Evolutionary conservation across 345 rosid genomes (phyloP).

Genomic region (Boechera retrofracta): DNA sequence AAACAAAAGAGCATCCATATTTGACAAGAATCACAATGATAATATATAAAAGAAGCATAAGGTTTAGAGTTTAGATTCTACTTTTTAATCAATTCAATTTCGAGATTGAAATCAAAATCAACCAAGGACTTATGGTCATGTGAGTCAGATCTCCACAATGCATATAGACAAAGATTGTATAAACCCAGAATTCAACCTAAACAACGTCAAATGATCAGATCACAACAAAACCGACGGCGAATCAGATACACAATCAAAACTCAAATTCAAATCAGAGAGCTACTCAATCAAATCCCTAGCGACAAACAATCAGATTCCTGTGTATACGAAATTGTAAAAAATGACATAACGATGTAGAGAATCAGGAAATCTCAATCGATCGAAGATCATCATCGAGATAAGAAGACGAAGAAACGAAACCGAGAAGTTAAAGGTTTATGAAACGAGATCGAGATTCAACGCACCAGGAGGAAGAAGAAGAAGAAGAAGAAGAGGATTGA

Average conservation of each 20-base stretch:
- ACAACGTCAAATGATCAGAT: conserved; percentile 27
- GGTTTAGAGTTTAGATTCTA: conserved; percentile 6
- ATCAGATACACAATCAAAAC: conserved; percentile 16
- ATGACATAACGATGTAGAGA: neutral
- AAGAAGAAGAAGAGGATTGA: conserved; percentile 21
- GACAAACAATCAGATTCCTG: neutral
- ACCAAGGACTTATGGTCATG: neutral
- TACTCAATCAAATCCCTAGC: neutral
- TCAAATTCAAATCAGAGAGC: conserved; percentile 25
- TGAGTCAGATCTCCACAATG: conserved; percentile 35
- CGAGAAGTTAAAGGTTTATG: neutral
- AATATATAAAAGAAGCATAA: neutral
- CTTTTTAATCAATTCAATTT: conserved; percentile 2
- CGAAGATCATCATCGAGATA: conserved; percentile 4
- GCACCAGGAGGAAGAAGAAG: conserved; percentile 37
- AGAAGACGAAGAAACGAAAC: neutral
- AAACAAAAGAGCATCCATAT: neutral
- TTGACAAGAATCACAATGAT: conserved; percentile 6
- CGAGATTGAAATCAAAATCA: conserved; percentile 20
- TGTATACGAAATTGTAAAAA: neutral
- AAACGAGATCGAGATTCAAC: conserved; percentile 26
- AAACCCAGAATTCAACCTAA: conserved; percentile 16
- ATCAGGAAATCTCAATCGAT: neutral
- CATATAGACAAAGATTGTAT: conserved; percentile 1
- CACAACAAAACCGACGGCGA: conserved; percentile 3